phyloP scores from a whole-genome alignment of 2,329 filamentous ascomycete species.

The Boeremia lycopersici region DNA sequence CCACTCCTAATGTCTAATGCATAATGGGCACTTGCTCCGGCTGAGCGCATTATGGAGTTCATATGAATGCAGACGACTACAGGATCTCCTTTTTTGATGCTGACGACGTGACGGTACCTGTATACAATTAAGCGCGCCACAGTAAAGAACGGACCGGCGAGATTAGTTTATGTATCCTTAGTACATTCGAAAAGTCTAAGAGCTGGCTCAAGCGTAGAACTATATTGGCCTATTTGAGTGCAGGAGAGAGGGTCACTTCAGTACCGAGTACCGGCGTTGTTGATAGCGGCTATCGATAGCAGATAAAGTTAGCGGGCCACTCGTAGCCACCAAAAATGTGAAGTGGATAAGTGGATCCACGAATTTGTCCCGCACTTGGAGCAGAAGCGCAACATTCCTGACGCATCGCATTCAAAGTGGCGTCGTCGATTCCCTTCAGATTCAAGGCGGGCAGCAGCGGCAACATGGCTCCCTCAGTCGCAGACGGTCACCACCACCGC shows the following conservation, averaged over 20 bases:
- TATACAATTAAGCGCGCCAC: too few relatives aligned
- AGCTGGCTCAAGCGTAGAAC: too few relatives aligned
- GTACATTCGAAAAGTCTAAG: too few relatives aligned
- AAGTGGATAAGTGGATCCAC: slow-evolving; percentile 18
- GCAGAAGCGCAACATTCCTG: slow-evolving; percentile 19
- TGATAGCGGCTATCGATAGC: slow-evolving; percentile 8
- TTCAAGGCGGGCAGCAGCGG: slow-evolving; percentile 76
- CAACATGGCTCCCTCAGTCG: slow-evolving; percentile 68
- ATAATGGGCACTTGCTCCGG: too few relatives aligned
- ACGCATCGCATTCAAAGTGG: slow-evolving; percentile 37
- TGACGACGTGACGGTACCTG: too few relatives aligned
- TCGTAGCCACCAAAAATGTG: slow-evolving; percentile 22
- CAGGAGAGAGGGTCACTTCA: background rate
- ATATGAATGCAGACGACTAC: too few relatives aligned
- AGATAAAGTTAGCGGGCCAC: slow-evolving; percentile 12
- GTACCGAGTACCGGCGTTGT: background rate
- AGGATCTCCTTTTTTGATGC: too few relatives aligned
- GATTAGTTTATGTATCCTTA: too few relatives aligned
- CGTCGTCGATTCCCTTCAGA: slow-evolving; percentile 67
- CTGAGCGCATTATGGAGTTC: too few relatives aligned
- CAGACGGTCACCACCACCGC: slow-evolving; percentile 77
- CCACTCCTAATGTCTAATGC: too few relatives aligned
- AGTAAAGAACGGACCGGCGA: too few relatives aligned
- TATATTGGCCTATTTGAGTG: background rate
- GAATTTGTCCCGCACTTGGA: slow-evolving; percentile 30